Evolutionary conservation across 805 yeast genomes (phyloP).

Genomic region (Wickerhamiella dianesei): DNA sequence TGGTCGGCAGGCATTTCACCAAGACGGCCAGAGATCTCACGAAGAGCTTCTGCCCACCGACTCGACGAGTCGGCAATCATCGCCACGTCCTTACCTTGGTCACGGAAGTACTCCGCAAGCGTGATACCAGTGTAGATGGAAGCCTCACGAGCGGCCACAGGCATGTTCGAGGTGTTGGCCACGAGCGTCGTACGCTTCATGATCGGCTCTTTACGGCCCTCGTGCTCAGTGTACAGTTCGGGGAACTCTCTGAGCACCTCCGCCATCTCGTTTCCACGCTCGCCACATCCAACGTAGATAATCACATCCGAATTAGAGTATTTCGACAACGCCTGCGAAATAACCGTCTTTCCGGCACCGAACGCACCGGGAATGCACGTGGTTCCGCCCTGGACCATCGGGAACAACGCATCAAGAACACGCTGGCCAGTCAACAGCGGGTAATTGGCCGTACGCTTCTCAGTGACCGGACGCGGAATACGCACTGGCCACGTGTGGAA

Average conservation of each 20-base stretch:
- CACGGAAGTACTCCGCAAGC: constrained; percentile 97
- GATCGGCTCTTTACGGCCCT: constrained; percentile 93
- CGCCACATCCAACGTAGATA: constrained; percentile 91
- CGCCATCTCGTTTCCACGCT: constrained; percentile 98
- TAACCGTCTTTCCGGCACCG: constrained; percentile 98
- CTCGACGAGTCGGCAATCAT: constrained; percentile 99
- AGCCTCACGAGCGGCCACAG: constrained; percentile 99
- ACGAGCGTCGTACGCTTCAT: constrained; percentile 99
- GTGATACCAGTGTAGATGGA: constrained; percentile 98
- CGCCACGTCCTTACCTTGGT: constrained; percentile 96
- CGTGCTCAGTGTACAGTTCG: constrained; percentile 78
- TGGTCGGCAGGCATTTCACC: constrained; percentile 99
- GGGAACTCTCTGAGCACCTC: constrained; percentile 99
- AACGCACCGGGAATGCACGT: constrained; percentile 99
- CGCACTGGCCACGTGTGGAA: constrained; percentile 99
- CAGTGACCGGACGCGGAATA: constrained; percentile 97
- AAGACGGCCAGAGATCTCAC: constrained; percentile 99
- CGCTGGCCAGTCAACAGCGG: constrained; percentile 98
- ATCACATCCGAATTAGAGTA: constrained; percentile 95
- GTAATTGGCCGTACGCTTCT: constrained; percentile 81
- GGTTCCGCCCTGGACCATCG: constrained; percentile 99
- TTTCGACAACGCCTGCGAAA: constrained; percentile 93
- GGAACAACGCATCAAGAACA: constrained; percentile 93
- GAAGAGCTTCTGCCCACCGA: constrained; percentile 99
- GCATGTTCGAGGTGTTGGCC: constrained; percentile 98